Conservation (phyloP, 768 basidiomycete genomes). For the Hygrophoropsis aurantiaca region DNA sequence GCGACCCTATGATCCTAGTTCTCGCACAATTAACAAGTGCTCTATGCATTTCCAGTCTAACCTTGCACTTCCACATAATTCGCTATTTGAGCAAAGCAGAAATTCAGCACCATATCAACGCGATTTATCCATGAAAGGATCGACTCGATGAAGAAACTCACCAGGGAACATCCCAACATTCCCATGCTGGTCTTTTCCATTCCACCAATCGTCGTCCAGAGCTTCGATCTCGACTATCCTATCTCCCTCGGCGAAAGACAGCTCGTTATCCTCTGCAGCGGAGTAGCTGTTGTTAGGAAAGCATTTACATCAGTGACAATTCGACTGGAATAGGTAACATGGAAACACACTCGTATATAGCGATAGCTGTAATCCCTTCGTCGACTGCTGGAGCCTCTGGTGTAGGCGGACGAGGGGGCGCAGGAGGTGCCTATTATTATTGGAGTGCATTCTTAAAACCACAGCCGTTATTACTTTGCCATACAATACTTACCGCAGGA, state of each 20-base stretch:
- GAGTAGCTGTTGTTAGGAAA: constrained; percentile 61
- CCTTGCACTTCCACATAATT: no score
- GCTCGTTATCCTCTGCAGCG: constrained; percentile 88
- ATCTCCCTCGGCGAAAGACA: constrained; percentile 84
- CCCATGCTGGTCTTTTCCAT: constrained; percentile 58
- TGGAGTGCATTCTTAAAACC: no score
- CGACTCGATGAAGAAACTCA: no score
- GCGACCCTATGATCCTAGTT: no score
- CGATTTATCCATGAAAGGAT: no score
- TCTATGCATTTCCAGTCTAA: no score
- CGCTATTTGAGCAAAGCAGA: no score
- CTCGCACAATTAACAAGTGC: no score
- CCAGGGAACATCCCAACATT: constrained; percentile 75
- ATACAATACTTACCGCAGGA: constrained; percentile 35
- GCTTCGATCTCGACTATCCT: constrained; percentile 76
- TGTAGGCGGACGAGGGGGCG: constrained; percentile 44
- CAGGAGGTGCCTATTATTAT: constrained; percentile 30
- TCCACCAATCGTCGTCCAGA: constrained; percentile 89
- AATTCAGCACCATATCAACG: no score
- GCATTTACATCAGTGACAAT: not conserved
- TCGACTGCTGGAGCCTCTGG: constrained; percentile 47
- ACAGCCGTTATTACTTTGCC: constrained; percentile 18
- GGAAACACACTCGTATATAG: constrained; percentile 65
- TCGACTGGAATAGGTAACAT: not conserved
- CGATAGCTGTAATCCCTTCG: constrained; percentile 61